These are phyloP conservation scores for Pyrenophora graminea DNA, from an alignment of 2,329 filamentous ascomycete genomes.

Conservation along the genomic window DNA sequence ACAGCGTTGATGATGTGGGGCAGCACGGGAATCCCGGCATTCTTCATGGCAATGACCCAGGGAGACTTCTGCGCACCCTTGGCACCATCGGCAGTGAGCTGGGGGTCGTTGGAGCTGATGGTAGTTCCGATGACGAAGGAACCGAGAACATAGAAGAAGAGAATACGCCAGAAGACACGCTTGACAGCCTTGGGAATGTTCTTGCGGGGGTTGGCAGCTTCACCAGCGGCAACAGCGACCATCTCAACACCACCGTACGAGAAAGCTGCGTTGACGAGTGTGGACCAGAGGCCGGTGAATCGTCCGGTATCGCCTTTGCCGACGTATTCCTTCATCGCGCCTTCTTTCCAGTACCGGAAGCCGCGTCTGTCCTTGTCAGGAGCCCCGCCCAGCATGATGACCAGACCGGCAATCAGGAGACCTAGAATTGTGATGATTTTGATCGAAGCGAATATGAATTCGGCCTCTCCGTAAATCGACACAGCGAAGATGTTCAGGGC, in stretches of 20 bases:
- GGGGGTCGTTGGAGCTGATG: constrained; percentile 59
- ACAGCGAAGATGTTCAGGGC: constrained; percentile 44
- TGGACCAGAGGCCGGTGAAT: constrained; percentile 64
- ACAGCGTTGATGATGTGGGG: constrained; percentile 77
- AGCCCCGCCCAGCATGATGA: constrained; percentile 45
- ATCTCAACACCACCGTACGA: constrained; percentile 45
- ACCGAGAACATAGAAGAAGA: constrained; percentile 59
- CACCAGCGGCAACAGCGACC: constrained; percentile 45
- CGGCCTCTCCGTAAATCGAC: constrained; percentile 52
- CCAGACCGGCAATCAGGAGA: constrained; percentile 35
- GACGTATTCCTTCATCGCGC: constrained; percentile 53
- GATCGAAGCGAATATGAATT: constrained; percentile 54
- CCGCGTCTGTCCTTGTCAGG: constrained; percentile 51
- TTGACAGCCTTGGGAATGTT: constrained; percentile 60
- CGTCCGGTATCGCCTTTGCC: constrained; percentile 63
- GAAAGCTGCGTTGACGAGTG: constrained; percentile 59
- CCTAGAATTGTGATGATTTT: constrained; percentile 51
- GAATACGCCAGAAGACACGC: constrained; percentile 59
- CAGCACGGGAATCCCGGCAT: constrained; percentile 68
- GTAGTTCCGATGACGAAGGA: constrained; percentile 64
- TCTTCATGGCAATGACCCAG: constrained; percentile 67
- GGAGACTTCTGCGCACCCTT: constrained; percentile 44
- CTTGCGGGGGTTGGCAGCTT: constrained; percentile 43
- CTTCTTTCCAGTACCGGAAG: constrained; percentile 71
- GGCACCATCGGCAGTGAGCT: constrained; percentile 53